Evolutionary conservation across 78 protist species (phyloP), one percentile per base, ranked within the genome.

Genomic region (Planoprotostelium fungivorum): DNA sequence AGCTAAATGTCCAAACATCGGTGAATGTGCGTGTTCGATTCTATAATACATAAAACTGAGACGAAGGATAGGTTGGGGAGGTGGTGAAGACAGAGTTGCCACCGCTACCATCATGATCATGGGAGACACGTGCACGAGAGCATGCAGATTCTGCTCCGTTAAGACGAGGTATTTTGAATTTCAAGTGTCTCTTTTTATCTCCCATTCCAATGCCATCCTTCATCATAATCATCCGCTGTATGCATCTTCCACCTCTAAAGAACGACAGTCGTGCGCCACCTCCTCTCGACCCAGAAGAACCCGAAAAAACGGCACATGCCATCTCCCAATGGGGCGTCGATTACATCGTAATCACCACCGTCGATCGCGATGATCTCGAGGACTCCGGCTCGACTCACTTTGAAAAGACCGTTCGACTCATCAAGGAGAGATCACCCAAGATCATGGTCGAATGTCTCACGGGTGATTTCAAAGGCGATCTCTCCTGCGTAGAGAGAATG

Each of bases 101-200:
- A 97, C 99, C 0, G 99, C 98, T 0, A 97, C 99, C 1, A 97
- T 97, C 88, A 97, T 97, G 97, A 86, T 97, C 34, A 90, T 97
- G 96, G 99, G 99, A 31, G 98, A 96, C 90, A 91, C 95, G 10
- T 97, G 99, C 94, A 97, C 99, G 0, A 90, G 99, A 0, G 99
- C 93, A 1, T 97, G 99, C 95, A 94, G 96, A 10, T 97, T 97
- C 93, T 97, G 99, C 92, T 87, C 98, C n/a, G 95, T 97, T 36
- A 96, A 95, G 91, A 96, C 98, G 9, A 37, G 73, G 73, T 51
- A 25, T 5, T 51, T 16, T 51, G 38, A 85, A 37, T 38, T 1
- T 29, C 88, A 37, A 29, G 84, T 73, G 35, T 73, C 29, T 73
- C 29, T 73, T 73, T 73, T 73, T 73, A 73, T 29, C 84, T 29